phyloP scores from a whole-genome alignment of 78 protist genomes.

The Dictyostelium brefeldianum region DNA sequence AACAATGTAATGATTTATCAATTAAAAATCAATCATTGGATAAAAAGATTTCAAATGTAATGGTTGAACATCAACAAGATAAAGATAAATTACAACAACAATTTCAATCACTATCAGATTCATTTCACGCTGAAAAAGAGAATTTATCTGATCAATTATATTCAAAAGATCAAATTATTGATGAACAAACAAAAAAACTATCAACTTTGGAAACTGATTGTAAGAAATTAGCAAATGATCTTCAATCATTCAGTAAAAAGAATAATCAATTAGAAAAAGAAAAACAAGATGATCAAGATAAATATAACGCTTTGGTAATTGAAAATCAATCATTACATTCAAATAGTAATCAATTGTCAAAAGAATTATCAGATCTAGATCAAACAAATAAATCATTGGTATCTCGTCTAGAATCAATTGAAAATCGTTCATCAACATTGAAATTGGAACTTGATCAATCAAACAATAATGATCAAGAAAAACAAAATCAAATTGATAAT shows the following conservation, averaged over 20 bases:
- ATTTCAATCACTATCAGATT: background rate
- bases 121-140: background rate
- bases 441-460: background rate
- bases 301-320: background rate
- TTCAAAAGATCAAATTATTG: slow-evolving; percentile 8
- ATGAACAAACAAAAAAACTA: background rate
- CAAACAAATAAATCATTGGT: background rate
- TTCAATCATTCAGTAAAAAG: background rate
- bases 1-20: background rate
- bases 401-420: background rate
- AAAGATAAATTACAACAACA: background rate
- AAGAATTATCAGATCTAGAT: background rate
- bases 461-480: background rate
- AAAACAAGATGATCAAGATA: background rate
- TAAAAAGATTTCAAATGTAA: background rate
- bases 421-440: background rate
- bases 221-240: background rate
- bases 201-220: background rate
- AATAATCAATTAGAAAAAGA: background rate
- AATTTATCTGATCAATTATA: background rate
- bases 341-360: background rate
- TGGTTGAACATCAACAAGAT: background rate
- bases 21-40: background rate
- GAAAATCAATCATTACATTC: background rate
- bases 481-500: slow-evolving; percentile 9